Base-by-base conservation (phyloP, 1,284 basidiomycete species). In the Volvariella surrecta region DNA sequence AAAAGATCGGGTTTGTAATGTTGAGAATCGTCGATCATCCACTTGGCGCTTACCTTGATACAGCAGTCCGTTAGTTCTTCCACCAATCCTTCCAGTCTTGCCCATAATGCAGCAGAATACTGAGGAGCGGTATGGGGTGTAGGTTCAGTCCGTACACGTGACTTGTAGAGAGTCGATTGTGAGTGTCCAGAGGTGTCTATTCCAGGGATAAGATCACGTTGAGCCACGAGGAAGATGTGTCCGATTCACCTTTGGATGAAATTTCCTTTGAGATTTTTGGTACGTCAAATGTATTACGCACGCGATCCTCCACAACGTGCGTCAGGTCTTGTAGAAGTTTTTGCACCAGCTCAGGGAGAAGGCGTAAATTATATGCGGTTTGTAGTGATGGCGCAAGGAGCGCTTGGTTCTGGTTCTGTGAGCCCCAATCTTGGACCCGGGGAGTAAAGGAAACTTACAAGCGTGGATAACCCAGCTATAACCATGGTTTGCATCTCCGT, bases 41-140 rank as follows among this genome's bases (percentile, higher is more conserved):
- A 6, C 6, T 28, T 28, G 6, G 6, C 11, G 11, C 62, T 48
- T 50, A 84, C 89, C 73, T 95, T 94, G 58, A 91, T 79, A 59
- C 93, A 96, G 53, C 89, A 90, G 43, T 80, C 82, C 2, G 88
- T 79, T 74, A 99, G 83, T 53, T 95, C 92, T 50, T 90, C 84
- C 3, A 96, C 76, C 54, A 97, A 76, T 4, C 66, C 68, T 54
- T 95, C 90, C 3, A 99, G 67, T 40, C 89, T 71, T 3, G 64
- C 62, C 94, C 94, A 98, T 2, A 98, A 63, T 1, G 82, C 82
- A 3, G 78, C 73, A 0, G 80, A 73, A 76, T 88, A 97, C 52
- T 90, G 85, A 2, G 87, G 82, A 8, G 85, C 78, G 6, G 83
- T 92, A 21, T 84, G 61, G 50, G 74, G 85, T 0, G 89, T 94